phyloP scores from a whole-genome alignment of 371 early-diverging fungal genomes.

The Chytridiales sp. region DNA sequence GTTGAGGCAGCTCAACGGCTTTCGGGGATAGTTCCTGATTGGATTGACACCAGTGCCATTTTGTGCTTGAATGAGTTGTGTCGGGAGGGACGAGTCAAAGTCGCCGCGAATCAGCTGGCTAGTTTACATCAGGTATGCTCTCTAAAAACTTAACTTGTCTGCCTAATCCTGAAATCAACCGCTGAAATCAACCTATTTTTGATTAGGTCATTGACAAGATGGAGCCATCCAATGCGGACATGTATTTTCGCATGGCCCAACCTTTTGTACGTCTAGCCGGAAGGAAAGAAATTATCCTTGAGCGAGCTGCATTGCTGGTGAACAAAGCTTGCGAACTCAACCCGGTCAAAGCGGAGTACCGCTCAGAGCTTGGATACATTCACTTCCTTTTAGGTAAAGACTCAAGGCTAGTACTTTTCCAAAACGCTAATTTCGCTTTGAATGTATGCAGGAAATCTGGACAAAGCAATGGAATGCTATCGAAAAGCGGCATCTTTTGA shows the following conservation, averaged over 20 bases:
- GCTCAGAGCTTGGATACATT: conserved; percentile 44
- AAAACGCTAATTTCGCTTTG: not conserved
- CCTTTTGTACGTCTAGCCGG: conserved; percentile 35
- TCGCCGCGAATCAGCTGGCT: conserved; percentile 32
- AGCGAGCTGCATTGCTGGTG: conserved; percentile 31
- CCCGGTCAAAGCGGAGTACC: conserved; percentile 28
- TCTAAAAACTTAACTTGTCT: not conserved
- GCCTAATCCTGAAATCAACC: not conserved
- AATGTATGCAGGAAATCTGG: conserved; percentile 27
- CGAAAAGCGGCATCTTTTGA: conserved; percentile 32
- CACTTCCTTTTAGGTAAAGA: conserved; percentile 32
- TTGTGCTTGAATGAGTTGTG: conserved; percentile 36
- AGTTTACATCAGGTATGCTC: conserved; percentile 31
- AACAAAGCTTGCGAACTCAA: conserved; percentile 33
- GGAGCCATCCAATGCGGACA: conserved; percentile 35
- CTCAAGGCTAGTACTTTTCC: not conserved
- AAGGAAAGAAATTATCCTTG: conserved; percentile 24
- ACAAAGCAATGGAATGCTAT: conserved; percentile 31
- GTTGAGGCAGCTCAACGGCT: conserved; percentile 45
- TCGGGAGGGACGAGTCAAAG: conserved; percentile 35
- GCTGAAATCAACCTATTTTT: no score
- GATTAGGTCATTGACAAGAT: conserved; percentile 25
- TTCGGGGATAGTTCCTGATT: conserved; percentile 31
- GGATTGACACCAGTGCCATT: conserved; percentile 39
- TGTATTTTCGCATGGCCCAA: conserved; percentile 27